A percentile compares a stretch with the other conserved stretches of the same genome.
phyloP scores from a whole-genome alignment of 345 rosid genomes.

The Populus ilicifolia region DNA sequence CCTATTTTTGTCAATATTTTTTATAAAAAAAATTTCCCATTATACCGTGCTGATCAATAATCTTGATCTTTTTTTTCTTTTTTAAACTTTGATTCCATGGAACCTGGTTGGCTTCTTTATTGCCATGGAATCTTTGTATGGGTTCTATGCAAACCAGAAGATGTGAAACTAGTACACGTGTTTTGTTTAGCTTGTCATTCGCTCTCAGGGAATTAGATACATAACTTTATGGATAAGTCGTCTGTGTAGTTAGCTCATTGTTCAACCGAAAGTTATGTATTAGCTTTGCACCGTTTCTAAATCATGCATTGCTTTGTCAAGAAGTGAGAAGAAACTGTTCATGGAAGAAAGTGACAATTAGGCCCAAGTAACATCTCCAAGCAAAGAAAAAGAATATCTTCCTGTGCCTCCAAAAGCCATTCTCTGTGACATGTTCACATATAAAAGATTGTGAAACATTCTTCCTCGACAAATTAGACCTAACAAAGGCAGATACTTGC shows the following conservation, averaged over 20 bases:
- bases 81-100: no score
- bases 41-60: no score
- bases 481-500: not conserved
- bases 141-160: not conserved
- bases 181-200: not conserved
- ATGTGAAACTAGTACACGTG: no score
- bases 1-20: no score
- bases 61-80: no score
- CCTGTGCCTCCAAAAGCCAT: constrained; percentile 29
- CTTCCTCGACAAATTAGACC: not conserved
- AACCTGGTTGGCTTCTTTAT: no score
- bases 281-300: not conserved
- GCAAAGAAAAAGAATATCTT: constrained; percentile 25
- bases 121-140: no score
- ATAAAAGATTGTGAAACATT: not conserved
- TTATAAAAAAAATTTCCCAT: no score
- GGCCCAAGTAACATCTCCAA: not conserved
- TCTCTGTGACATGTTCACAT: constrained; percentile 7
- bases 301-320: constrained; percentile 27
- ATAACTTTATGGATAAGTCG: not conserved
- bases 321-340: constrained; percentile 6
- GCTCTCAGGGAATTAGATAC: not conserved
- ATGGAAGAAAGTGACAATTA: not conserved
- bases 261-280: not conserved
- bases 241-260: not conserved